These are phyloP conservation scores for Ambrosiella beaveri DNA, from an alignment of 2,329 filamentous ascomycete genomes.

Conservation along the genomic window DNA sequence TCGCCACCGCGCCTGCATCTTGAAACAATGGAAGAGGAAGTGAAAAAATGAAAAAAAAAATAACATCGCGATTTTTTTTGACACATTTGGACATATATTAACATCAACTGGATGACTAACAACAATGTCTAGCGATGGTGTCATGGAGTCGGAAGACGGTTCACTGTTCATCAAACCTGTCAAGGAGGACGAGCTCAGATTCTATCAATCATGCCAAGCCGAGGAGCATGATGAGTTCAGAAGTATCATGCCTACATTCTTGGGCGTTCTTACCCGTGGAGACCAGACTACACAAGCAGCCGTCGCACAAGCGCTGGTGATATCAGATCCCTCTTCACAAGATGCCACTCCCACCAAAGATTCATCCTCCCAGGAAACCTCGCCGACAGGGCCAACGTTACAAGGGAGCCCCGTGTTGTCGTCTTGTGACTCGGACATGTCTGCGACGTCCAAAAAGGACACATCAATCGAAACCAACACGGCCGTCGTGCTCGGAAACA, in stretches of 20 bases:
- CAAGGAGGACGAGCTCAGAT: constrained; percentile 66
- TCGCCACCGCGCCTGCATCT: too few species aligned
- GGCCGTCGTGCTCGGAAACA: constrained; percentile 73
- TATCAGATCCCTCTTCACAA: not conserved
- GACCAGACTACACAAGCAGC: constrained; percentile 23
- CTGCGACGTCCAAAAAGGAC: constrained; percentile 33
- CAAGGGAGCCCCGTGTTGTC: too few species aligned
- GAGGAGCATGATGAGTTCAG: constrained; percentile 42
- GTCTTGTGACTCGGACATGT: constrained; percentile 11
- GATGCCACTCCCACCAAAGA: not conserved
- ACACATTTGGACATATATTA: not conserved
- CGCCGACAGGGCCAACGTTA: not conserved
- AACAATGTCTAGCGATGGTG: constrained; percentile 54
- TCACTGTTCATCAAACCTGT: constrained; percentile 89
- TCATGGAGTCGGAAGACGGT: constrained; percentile 68
- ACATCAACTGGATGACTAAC: not conserved
- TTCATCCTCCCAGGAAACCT: not conserved
- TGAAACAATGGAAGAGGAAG: too few species aligned
- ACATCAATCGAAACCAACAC: constrained; percentile 56
- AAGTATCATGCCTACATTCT: constrained; percentile 66
- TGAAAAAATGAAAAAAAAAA: not conserved
- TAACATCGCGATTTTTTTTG: not conserved
- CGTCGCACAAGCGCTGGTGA: too few species aligned
- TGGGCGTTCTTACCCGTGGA: constrained; percentile 62
- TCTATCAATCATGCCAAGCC: constrained; percentile 68